These are phyloP conservation scores for Trichoderma oligosporum DNA, from an alignment of 2,329 filamentous ascomycete species.

Conservation along the genomic window DNA sequence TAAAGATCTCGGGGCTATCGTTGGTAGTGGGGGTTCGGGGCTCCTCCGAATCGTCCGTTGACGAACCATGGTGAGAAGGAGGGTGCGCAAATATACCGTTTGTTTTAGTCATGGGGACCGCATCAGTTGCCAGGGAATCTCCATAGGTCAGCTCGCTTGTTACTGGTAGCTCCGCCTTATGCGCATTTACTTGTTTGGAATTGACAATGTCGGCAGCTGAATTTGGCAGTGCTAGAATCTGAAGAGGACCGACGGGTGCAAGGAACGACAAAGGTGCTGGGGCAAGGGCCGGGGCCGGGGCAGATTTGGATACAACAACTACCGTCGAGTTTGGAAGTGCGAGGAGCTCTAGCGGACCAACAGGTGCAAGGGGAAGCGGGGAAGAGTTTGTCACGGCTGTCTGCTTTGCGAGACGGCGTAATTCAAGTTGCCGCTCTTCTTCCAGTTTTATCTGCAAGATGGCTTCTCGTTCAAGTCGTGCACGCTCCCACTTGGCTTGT, in stretches of 20 bases:
- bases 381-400: not conserved
- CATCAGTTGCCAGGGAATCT: not conserved
- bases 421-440: constrained; percentile 39
- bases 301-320: not conserved
- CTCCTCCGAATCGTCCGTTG: constrained; percentile 14
- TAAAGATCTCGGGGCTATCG: constrained; percentile 6
- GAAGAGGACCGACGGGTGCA: constrained; percentile 10
- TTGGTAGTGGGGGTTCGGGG: constrained; percentile 17
- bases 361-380: constrained; percentile 33
- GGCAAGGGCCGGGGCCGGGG: no score
- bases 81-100: not conserved
- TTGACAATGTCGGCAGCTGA: constrained; percentile 33
- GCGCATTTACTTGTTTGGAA: not conserved
- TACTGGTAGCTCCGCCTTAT: no score
- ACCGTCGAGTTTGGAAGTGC: constrained; percentile 51
- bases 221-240: constrained; percentile 48
- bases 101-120: no score
- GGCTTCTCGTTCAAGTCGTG: constrained; percentile 78
- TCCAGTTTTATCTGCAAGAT: constrained; percentile 64
- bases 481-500: constrained; percentile 84
- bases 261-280: not conserved
- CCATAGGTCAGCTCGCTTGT: not conserved
- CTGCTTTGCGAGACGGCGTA: constrained; percentile 21
- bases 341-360: constrained; percentile 42
- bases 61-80: constrained; percentile 1